These are phyloP conservation scores for Candida orba DNA, from an alignment of 805 yeast genomes.

Conservation along the genomic window DNA sequence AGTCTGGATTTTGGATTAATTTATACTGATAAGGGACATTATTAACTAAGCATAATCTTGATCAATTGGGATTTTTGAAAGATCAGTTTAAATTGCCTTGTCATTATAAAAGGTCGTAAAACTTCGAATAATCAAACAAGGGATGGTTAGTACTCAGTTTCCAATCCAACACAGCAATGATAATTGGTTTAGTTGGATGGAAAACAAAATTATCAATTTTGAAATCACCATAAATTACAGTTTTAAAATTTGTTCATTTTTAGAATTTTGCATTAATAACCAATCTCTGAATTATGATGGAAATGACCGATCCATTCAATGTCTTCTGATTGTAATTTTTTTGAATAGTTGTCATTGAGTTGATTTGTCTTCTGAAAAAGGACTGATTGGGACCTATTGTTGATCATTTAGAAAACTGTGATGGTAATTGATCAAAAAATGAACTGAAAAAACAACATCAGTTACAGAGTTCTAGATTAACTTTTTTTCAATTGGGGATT, in stretches of 20 bases:
- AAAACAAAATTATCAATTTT: constrained; percentile 57
- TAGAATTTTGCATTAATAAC: constrained; percentile 36
- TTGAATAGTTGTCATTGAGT: constrained; percentile 38
- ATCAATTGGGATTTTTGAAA: constrained; percentile 18
- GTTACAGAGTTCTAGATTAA: constrained; percentile 42
- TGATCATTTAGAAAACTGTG: constrained; percentile 29
- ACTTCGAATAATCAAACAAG: constrained; percentile 53
- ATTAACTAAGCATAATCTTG: constrained; percentile 9
- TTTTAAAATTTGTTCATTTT: constrained; percentile 37
- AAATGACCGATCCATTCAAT: constrained; percentile 45
- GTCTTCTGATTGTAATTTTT: constrained; percentile 27
- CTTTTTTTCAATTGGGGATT: constrained; percentile 23
- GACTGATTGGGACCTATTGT: constrained; percentile 20
- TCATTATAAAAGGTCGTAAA: constrained; percentile 45
- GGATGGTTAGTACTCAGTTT: constrained; percentile 60
- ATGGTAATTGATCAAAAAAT: constrained; percentile 39
- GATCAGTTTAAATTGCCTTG: constrained; percentile 30
- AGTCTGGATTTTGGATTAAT: constrained; percentile 7
- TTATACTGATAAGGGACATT: constrained; percentile 16
- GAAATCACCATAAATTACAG: constrained; percentile 58
- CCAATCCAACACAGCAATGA: constrained; percentile 58
- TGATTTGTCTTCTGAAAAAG: constrained; percentile 49
- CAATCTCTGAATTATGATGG: constrained; percentile 33
- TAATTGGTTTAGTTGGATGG: constrained; percentile 43
- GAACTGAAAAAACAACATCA: constrained; percentile 41